Percentiles rank a stretch among this genome's conserved stretches.
These are phyloP conservation scores for Phytophthora pisi DNA, from an alignment of 352 stramenopile species.

Conservation along the genomic window DNA sequence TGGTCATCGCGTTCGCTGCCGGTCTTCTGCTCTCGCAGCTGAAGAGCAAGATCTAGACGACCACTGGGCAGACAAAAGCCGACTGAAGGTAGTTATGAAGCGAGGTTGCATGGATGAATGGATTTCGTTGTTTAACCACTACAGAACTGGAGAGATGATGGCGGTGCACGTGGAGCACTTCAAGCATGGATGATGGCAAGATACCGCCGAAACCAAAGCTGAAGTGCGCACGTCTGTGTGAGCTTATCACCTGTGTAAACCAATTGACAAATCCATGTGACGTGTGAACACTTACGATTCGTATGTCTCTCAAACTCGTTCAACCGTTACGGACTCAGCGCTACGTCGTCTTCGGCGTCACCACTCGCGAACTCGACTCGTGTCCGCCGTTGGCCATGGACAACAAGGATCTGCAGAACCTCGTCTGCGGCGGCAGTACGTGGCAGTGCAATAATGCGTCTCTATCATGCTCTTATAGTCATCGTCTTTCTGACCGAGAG, in stretches of 20 bases:
- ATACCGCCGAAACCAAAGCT: constrained; percentile 1
- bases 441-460: background rate
- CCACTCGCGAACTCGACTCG: constrained; percentile 22
- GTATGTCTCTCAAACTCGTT: constrained; percentile 4
- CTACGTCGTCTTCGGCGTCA: constrained; percentile 7
- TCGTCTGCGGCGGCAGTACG: constrained; percentile 78
- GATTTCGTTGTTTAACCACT: background rate
- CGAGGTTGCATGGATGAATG: constrained; percentile 24
- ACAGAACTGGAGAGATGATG: background rate
- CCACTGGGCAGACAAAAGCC: background rate
- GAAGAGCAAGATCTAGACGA: constrained; percentile 58
- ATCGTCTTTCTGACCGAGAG: background rate
- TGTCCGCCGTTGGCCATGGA: constrained; percentile 23
- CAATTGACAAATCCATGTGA: constrained; percentile 1
- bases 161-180: background rate
- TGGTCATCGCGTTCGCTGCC: constrained; percentile 62
- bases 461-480: background rate
- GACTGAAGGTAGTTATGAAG: background rate
- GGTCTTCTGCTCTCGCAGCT: constrained; percentile 60
- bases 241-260: background rate
- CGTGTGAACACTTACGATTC: constrained; percentile 6
- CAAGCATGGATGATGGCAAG: background rate
- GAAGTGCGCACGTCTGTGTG: constrained; percentile 18
- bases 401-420: constrained; percentile 58
- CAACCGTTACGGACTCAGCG: background rate